Percentiles rank a stretch among this genome's conserved stretches.
Evolutionary conservation across 495 filamentous ascomycete species (phyloP).

Genomic region (Podospora sp.): DNA sequence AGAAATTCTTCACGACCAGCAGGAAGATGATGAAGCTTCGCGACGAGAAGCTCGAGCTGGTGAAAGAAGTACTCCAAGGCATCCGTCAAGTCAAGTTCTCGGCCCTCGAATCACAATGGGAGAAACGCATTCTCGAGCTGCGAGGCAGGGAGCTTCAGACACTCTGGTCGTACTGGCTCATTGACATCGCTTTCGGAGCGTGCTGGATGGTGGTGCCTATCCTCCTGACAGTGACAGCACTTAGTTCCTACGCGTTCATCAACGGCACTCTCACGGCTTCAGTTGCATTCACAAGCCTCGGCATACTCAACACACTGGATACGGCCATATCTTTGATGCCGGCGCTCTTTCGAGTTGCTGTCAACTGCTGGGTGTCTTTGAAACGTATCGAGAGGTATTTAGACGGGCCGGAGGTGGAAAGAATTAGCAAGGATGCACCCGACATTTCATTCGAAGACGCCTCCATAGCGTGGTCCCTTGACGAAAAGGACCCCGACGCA

Average conservation of each 20-base stretch:
- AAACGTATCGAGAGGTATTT: conserved; percentile 70
- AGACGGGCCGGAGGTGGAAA: conserved; percentile 66
- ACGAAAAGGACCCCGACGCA: neutral
- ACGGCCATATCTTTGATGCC: conserved; percentile 67
- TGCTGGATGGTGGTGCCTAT: conserved; percentile 72
- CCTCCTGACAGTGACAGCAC: conserved; percentile 63
- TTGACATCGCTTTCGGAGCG: conserved; percentile 56
- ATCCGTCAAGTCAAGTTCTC: conserved; percentile 86
- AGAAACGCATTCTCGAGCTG: conserved; percentile 62
- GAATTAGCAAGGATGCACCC: conserved; percentile 51
- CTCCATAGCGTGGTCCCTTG: conserved; percentile 12
- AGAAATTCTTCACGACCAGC: conserved; percentile 61
- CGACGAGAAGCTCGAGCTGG: conserved; percentile 70
- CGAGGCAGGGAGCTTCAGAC: conserved; percentile 63
- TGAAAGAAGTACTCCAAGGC: conserved; percentile 74
- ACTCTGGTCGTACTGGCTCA: conserved; percentile 62
- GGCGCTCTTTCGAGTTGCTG: conserved; percentile 62
- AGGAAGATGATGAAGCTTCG: conserved; percentile 71
- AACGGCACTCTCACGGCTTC: conserved; percentile 65
- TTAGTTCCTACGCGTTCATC: conserved; percentile 64
- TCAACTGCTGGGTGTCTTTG: conserved; percentile 70
- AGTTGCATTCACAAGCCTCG: conserved; percentile 74
- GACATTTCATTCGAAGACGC: conserved; percentile 8
- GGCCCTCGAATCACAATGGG: conserved; percentile 72
- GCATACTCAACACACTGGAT: conserved; percentile 70